Conservation (phyloP, 768 basidiomycete genomes). For the Zangia roseola region DNA sequence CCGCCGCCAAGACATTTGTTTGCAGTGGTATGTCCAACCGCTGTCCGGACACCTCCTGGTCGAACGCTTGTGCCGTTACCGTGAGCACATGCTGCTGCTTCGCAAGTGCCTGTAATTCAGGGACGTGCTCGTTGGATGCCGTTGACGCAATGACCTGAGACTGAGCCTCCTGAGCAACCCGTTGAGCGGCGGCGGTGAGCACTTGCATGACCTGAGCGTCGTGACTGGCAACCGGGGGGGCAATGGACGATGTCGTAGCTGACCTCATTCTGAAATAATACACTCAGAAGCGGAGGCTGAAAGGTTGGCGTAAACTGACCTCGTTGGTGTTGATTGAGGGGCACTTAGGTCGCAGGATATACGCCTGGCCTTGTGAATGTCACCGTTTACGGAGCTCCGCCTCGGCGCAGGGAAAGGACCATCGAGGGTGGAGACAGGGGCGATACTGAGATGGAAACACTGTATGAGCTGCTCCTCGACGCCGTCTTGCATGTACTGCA, state of each 20-base stretch:
- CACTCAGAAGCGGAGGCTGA: not conserved
- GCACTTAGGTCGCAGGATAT: conserved; percentile 40
- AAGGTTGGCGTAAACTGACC: conserved; percentile 17
- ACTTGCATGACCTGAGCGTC: conserved; percentile 79
- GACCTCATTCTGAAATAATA: conserved; percentile 29
- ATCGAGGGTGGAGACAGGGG: conserved; percentile 58
- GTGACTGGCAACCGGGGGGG: conserved; percentile 39
- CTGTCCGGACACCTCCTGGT: conserved; percentile 62
- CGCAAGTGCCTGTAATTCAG: conserved; percentile 63
- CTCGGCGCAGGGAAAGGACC: conserved; percentile 42
- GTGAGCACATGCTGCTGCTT: conserved; percentile 82
- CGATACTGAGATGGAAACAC: conserved; percentile 70
- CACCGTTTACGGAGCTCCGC: conserved; percentile 48
- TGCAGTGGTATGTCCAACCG: conserved; percentile 46
- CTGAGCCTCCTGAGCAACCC: conserved; percentile 72
- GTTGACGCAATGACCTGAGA: conserved; percentile 59
- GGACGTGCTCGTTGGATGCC: conserved; percentile 42
- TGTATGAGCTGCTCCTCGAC: conserved; percentile 67
- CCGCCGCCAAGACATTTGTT: conserved; percentile 60
- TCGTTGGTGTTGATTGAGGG: conserved; percentile 32
- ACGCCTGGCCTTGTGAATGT: conserved; percentile 40
- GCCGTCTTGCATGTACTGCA: conserved; percentile 62
- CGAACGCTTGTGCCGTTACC: conserved; percentile 71
- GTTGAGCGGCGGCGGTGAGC: conserved; percentile 71
- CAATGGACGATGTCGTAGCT: conserved; percentile 28